These are phyloP conservation scores for Scutellaria barbata DNA, from an alignment of 257 asterid genomes.

Conservation along the genomic window DNA sequence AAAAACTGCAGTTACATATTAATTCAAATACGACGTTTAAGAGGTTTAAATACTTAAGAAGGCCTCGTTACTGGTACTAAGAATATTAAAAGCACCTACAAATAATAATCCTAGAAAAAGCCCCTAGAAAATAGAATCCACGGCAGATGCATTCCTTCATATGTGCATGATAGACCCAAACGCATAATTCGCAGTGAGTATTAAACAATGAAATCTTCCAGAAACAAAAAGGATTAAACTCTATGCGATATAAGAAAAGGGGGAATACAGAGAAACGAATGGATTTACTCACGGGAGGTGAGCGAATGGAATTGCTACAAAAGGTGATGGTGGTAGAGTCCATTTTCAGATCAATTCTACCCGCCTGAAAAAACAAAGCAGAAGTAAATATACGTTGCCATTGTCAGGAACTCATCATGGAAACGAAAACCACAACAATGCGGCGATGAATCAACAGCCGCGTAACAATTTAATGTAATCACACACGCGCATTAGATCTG, in stretches of 20 bases:
- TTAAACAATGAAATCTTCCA: not conserved
- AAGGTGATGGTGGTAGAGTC: conserved; percentile 48
- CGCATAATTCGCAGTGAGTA: conserved; percentile 15
- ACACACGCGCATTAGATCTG: conserved; percentile 24
- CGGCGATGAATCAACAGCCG: conserved; percentile 21
- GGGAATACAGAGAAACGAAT: not conserved
- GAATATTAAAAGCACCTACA: not conserved
- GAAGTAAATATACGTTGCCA: conserved; percentile 10
- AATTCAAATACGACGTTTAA: conserved; percentile 16
- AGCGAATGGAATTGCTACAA: conserved; percentile 46
- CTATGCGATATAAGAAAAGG: not conserved
- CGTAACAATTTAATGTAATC: not conserved
- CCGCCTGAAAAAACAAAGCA: conserved; percentile 31
- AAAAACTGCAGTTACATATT: not conserved
- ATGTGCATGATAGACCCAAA: conserved; percentile 3
- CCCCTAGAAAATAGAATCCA: conserved; percentile 12
- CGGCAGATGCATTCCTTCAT: conserved; percentile 17
- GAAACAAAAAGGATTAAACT: too few relatives aligned
- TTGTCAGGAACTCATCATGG: not conserved
- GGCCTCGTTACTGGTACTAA: conserved; percentile 6
- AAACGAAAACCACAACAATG: conserved; percentile 21
- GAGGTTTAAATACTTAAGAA: not conserved
- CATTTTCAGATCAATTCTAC: conserved; percentile 42
- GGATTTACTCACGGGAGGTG: conserved; percentile 48
- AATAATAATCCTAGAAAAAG: conserved; percentile 5